Conservation (phyloP, 2,329 filamentous ascomycete species). For the Penicillium sp. region DNA sequence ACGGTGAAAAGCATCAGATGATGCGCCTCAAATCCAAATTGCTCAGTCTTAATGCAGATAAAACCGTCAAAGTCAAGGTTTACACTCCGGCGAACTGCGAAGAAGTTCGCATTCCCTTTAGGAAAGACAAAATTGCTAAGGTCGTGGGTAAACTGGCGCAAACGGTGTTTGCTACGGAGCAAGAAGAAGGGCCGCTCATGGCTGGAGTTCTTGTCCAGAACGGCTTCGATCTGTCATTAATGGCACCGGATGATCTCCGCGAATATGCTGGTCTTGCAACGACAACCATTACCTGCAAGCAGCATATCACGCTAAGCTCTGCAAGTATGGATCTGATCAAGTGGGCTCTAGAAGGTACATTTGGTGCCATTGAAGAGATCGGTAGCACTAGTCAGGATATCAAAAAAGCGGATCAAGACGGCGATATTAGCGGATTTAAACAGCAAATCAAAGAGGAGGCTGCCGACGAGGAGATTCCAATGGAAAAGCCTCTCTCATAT, state of each 20-base stretch:
- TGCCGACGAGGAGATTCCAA: slow-evolving; percentile 52
- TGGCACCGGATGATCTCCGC: slow-evolving; percentile 93
- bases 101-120: slow-evolving; percentile 92
- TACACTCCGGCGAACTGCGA: slow-evolving; percentile 95
- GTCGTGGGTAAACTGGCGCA: slow-evolving; percentile 93
- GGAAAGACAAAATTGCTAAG: slow-evolving; percentile 91
- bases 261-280: slow-evolving; percentile 98
- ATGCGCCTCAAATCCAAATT: slow-evolving; percentile 94
- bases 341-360: slow-evolving; percentile 94
- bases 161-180: slow-evolving; percentile 67
- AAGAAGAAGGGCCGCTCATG: slow-evolving; percentile 66
- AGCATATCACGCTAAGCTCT: slow-evolving; percentile 83
- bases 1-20: slow-evolving; percentile 98
- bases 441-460: slow-evolving; percentile 40
- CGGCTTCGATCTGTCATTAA: slow-evolving; percentile 94
- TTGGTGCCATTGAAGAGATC: slow-evolving; percentile 75
- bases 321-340: slow-evolving; percentile 89
- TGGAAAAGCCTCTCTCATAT: slow-evolving; percentile 50
- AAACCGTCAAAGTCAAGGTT: slow-evolving; percentile 82
- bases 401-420: slow-evolving; percentile 33
- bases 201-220: slow-evolving; percentile 94
- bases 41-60: slow-evolving; percentile 85
- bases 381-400: slow-evolving; percentile 28
- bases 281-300: slow-evolving; percentile 90
- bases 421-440: slow-evolving; percentile 46